phyloP scores from a whole-genome alignment of 768 basidiomycete species.

The Porphyrellus cyaneotinctus region DNA sequence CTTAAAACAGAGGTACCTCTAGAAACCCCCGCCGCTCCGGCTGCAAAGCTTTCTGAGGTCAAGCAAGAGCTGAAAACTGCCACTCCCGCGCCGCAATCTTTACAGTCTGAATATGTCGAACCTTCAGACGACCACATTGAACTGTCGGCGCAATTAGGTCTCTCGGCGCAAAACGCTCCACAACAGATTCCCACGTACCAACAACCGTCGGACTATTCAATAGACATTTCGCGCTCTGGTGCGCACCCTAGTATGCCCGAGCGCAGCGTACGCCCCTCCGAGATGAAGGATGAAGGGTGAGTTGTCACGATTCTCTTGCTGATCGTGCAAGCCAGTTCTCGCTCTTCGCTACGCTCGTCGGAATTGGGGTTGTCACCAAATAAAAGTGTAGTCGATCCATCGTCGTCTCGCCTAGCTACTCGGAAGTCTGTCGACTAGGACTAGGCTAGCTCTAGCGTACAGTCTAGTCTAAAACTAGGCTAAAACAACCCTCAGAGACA shows the following conservation, averaged over 20 bases:
- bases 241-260: conserved; percentile 44
- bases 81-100: conserved; percentile 7
- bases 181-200: conserved; percentile 81
- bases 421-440: conserved; percentile 58
- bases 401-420: conserved; percentile 40
- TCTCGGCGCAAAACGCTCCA: conserved; percentile 42
- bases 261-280: conserved; percentile 73
- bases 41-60: conserved; percentile 18
- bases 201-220: conserved; percentile 56
- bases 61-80: conserved; percentile 17
- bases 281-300: conserved; percentile 99
- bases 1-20: conserved; percentile 26
- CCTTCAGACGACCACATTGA: conserved; percentile 14
- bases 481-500: conserved; percentile 59
- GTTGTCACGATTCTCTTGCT: conserved; percentile 31
- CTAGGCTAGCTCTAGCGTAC: conserved; percentile 76
- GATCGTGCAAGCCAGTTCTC: conserved; percentile 8
- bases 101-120: conserved; percentile 12
- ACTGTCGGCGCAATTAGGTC: conserved; percentile 17
- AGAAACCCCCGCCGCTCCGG: conserved; percentile 17
- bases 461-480: conserved; percentile 77
- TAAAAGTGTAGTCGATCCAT: conserved; percentile 40
- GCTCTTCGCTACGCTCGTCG: conserved; percentile 17
- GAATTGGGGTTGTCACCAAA: conserved; percentile 27
- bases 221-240: conserved; percentile 32